Base-by-base conservation (phyloP, 371 early-diverging fungal genomes). In the Umbelopsis sp. region DNA sequence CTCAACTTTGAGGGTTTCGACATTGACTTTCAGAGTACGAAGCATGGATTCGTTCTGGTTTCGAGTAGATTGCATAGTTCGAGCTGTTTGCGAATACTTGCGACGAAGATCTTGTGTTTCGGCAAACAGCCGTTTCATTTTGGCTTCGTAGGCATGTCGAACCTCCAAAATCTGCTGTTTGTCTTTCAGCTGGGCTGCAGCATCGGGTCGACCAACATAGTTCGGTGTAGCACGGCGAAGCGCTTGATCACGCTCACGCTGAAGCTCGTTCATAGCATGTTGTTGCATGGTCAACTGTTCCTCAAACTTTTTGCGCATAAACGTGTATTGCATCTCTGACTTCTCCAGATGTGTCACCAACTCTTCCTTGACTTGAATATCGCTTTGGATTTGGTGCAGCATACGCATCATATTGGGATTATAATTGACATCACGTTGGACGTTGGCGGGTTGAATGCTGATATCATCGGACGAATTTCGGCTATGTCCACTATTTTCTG, bases 241-340 rank as follows among this genome's bases (percentile, higher is more conserved):
- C 0, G 91, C 92, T 46, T 76, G 69, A 69, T 94, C 93, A 10
- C 91, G 83, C 72, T 94, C 92, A 44, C 80, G 75, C 68, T 91
- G 89, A 25, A 91, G 74, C 16, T 81, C 83, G 4, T 74, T 65
- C 9, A 93, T 73, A 48, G 88, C 86, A 1, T 78, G 67, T 68
- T 91, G 90, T 64, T 93, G 77, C 3, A 76, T 69, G 7, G 70
- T 65, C 29, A 94, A 77, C 70, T 90, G 89, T 16, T 87, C 87
- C 65, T 94, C 92, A 73, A 92, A 94, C 50, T 91, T 87, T 29
- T 79, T 76, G 9, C 86, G 76, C 91, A 91, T 87, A 25, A 78
- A 81, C 0, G 77, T 63, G 65, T 84, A 87, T 50, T 90, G 87
- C 12, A 74, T 76, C 66, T 88, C 88, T 3, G 84, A 81, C 46